phyloP scores from a whole-genome alignment of 2,329 filamentous ascomycete species.

The Davidsoniella eucalypti region DNA sequence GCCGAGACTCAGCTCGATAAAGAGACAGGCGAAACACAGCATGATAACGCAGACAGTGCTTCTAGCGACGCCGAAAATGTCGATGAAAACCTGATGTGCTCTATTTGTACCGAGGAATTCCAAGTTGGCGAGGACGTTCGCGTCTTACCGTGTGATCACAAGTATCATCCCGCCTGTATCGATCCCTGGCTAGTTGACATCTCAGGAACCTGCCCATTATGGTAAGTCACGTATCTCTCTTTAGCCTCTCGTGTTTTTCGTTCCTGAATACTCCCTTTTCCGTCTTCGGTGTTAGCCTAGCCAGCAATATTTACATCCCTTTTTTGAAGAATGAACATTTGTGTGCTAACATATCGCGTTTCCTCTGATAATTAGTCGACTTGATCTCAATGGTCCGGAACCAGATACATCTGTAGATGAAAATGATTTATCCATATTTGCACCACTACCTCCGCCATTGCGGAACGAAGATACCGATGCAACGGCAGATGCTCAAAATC shows the following conservation, averaged over 20 bases:
- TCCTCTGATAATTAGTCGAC: slow-evolving; percentile 25
- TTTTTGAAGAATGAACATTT: not conserved
- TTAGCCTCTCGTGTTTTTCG: not conserved
- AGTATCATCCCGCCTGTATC: slow-evolving; percentile 50
- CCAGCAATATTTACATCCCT: not conserved
- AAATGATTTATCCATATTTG: no score
- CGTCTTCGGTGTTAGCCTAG: not conserved
- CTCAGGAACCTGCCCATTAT: slow-evolving; percentile 52
- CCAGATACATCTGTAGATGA: no score
- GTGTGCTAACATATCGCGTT: not conserved
- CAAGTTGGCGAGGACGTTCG: slow-evolving; percentile 48
- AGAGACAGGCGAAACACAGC: not conserved
- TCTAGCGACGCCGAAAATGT: not conserved
- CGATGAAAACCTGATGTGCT: slow-evolving; percentile 39
- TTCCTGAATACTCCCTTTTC: slow-evolving; percentile 10
- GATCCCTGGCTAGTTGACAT: slow-evolving; percentile 56
- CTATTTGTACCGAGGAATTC: slow-evolving; percentile 57
- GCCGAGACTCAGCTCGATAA: not conserved
- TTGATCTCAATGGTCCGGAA: slow-evolving; percentile 26
- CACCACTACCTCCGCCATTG: no score
- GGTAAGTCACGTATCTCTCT: slow-evolving; percentile 30
- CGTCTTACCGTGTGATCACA: slow-evolving; percentile 50
- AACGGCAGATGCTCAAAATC: not conserved
- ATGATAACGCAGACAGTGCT: not conserved
- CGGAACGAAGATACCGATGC: not conserved